phyloP scores from a whole-genome alignment of 2,329 filamentous ascomycete genomes.

The Calonectria pseudoreteaudii region DNA sequence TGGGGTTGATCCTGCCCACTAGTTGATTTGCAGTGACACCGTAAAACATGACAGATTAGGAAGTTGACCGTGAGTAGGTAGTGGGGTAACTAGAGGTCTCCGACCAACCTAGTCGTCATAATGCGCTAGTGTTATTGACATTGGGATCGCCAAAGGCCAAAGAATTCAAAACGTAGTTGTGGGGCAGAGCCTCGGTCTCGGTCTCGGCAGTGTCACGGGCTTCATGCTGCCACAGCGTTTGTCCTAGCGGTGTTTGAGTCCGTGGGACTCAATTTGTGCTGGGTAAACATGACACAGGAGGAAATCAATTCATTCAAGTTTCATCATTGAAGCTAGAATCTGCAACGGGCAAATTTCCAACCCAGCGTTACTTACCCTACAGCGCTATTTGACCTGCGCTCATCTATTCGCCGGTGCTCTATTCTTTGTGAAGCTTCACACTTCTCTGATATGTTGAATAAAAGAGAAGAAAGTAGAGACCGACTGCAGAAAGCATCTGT shows the following conservation, averaged over 20 bases:
- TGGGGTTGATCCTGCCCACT: neutral
- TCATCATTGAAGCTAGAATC: no score
- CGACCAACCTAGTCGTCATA: neutral
- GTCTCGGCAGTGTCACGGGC: neutral
- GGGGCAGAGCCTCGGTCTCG: neutral
- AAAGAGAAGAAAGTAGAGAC: no score
- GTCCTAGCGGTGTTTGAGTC: neutral
- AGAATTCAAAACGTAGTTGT: neutral
- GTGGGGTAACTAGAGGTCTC: neutral
- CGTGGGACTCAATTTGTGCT: fast-evolving
- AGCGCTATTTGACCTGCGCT: neutral
- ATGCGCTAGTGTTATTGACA: neutral
- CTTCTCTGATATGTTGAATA: no score
- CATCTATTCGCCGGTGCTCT: no score
- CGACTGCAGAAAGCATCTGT: no score
- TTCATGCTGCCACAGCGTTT: neutral
- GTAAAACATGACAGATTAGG: neutral
- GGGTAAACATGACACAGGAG: neutral
- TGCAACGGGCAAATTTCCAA: no score
- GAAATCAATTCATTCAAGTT: neutral
- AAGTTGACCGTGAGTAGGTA: neutral
- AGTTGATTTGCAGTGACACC: neutral
- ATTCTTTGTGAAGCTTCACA: no score
- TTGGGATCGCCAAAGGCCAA: neutral
- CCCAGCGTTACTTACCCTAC: neutral